Evolutionary conservation across 2,329 filamentous ascomycete genomes (phyloP), one percentile per base, ranked within the genome.

Genomic region (Pseudogymnoascus sp.): DNA sequence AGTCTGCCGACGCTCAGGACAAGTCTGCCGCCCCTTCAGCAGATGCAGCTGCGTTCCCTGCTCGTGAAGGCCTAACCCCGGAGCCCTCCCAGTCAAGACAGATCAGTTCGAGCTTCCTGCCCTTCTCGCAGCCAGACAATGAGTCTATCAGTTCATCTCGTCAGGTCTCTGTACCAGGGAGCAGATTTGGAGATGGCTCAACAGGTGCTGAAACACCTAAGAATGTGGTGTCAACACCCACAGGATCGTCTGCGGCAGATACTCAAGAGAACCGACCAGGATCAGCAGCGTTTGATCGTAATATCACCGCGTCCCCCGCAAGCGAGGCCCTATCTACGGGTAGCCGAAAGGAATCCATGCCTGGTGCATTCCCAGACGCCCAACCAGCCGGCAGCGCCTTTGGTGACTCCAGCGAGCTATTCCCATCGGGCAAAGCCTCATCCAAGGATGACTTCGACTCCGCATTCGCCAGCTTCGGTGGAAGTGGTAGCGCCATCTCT

Each of bases 361-460:
- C 81, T 33, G 82, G 83, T 28, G 79, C 81, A 53, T 84, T 85
- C 65, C 81, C 82, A 11, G 79, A 78, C 59, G 75, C 72, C 65
- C 75, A 71, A 60, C 65, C 69, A 38, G 67, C 67, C 56, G 62
- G 67, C 16, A 83, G 84, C 68, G 79, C 83, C 6, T 88, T 88
- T 64, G 77, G 77, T 28, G 74, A 81, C 63, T 79, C 79, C 62
- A 86, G 85, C 75, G 84, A 68, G 24, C 75, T 75, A 50, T 70
- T 73, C 60, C 77, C 77, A 10, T 79, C 77, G 33, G 72, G 71
- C 43, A 41, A 60, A 41, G 37, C 8, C 12, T 75, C 76, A 24
- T 74, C 86, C 41, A 91, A 91, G 77, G 87, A 90, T 60, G 91
- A 95, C 69, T 95, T 96, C 68, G 91, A 96, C 72, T 87, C 88